phyloP scores from a whole-genome alignment of 495 filamentous ascomycete species.

The Astrothelium subdiscretum region DNA sequence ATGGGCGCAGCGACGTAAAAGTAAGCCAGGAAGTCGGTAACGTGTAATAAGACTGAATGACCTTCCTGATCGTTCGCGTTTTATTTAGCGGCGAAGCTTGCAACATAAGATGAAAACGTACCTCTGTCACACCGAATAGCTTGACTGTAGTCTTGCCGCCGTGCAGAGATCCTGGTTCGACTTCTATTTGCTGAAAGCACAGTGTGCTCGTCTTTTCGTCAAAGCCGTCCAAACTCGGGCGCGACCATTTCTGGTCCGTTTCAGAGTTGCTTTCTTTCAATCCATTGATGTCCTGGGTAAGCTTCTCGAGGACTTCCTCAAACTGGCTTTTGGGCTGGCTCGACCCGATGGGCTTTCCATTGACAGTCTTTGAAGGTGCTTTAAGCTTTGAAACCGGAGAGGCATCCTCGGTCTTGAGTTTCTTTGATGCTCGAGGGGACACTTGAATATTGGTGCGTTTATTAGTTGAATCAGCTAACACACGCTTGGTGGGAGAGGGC shows the following conservation, averaged over 20 bases:
- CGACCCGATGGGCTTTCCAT: slow-evolving; percentile 49
- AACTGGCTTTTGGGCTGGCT: slow-evolving; percentile 86
- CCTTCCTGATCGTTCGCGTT: slow-evolving; percentile 34
- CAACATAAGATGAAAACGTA: slow-evolving; percentile 17
- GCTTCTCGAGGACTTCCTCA: slow-evolving; percentile 83
- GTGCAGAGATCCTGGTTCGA: slow-evolving; percentile 70
- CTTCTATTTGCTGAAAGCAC: slow-evolving; percentile 91
- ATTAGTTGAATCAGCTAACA: slow-evolving; percentile 46
- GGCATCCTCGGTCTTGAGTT: slow-evolving; percentile 58
- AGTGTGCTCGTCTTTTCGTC: slow-evolving; percentile 59
- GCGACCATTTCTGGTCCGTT: slow-evolving; percentile 87
- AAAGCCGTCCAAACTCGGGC: slow-evolving; percentile 64
- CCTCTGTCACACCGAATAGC: slow-evolving; percentile 96
- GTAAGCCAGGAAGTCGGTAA: slow-evolving; percentile 93
- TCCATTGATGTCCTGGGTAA: slow-evolving; percentile 80
- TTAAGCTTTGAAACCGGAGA: slow-evolving; percentile 45
- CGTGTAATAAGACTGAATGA: slow-evolving; percentile 89
- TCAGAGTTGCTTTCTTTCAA: slow-evolving; percentile 78
- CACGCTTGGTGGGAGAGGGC: slow-evolving; percentile 44
- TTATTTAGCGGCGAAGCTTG: slow-evolving; percentile 22
- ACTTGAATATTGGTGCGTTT: slow-evolving; percentile 36
- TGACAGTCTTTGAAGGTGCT: slow-evolving; percentile 44
- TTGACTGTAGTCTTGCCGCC: slow-evolving; percentile 66
- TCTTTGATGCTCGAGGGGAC: slow-evolving; percentile 53
- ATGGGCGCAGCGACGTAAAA: slow-evolving; percentile 86